These are phyloP conservation scores for Xylaria cubensis DNA, from an alignment of 495 filamentous ascomycete genomes.

Conservation along the genomic window DNA sequence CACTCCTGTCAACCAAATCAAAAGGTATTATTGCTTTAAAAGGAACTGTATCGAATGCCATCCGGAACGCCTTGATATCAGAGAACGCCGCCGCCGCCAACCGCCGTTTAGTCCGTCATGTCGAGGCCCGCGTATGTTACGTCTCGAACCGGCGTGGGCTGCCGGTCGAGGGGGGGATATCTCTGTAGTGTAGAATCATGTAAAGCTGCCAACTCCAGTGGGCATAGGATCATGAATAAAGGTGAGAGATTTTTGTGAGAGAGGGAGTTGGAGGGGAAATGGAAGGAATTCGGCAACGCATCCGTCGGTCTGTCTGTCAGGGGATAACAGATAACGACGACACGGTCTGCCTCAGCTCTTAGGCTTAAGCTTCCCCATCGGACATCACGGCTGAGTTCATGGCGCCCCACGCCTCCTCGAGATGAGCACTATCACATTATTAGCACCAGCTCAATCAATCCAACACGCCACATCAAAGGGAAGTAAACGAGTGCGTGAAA, in stretches of 20 bases:
- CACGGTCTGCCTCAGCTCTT: not conserved
- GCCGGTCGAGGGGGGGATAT: slow-evolving; percentile 10
- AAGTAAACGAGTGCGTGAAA: not conserved
- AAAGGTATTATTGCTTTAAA: slow-evolving; percentile 16
- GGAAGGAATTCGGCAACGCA: not conserved
- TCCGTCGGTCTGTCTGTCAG: not conserved
- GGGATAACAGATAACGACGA: too few relatives aligned
- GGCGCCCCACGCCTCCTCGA: slow-evolving; percentile 35
- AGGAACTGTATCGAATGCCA: not conserved
- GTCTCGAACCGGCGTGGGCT: slow-evolving; percentile 10
- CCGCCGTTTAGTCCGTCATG: too few relatives aligned
- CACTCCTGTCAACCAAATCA: slow-evolving; percentile 17
- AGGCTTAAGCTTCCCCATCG: slow-evolving; percentile 30
- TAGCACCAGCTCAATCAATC: slow-evolving; percentile 11
- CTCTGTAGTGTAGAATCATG: slow-evolving; percentile 11
- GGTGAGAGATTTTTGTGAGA: not conserved
- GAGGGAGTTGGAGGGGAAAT: not conserved
- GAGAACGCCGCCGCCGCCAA: slow-evolving; percentile 18
- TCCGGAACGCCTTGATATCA: slow-evolving; percentile 26
- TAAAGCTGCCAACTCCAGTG: slow-evolving; percentile 20
- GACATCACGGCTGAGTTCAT: slow-evolving; percentile 37
- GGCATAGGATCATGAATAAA: not conserved
- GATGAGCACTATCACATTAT: slow-evolving; percentile 26
- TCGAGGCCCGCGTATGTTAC: slow-evolving; percentile 6
- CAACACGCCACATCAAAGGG: not conserved